phyloP scores from a whole-genome alignment of 129 eudicot genomes.

The Chrysanthemum seticuspe region DNA sequence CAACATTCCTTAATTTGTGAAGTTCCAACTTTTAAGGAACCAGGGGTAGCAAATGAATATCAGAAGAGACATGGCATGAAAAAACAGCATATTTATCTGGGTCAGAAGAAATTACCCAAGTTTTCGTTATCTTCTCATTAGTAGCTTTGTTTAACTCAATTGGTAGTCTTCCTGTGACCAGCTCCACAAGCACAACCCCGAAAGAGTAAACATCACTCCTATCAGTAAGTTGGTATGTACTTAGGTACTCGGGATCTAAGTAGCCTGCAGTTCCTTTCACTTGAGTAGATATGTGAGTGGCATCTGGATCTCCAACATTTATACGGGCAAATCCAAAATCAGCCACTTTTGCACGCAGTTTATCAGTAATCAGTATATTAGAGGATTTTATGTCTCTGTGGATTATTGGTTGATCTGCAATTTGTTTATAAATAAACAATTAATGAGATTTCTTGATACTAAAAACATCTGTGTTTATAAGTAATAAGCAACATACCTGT shows the following conservation, averaged over 20 bases:
- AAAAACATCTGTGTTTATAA: not conserved
- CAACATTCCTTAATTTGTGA: too few species aligned
- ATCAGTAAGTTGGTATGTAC: slow-evolving; percentile 72
- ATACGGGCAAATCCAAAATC: slow-evolving; percentile 87
- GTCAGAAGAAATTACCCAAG: slow-evolving; percentile 62
- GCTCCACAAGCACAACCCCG: slow-evolving; percentile 77
- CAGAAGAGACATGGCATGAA: not conserved
- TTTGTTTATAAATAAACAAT: not conserved
- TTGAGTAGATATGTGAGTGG: slow-evolving; percentile 83
- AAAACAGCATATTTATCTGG: not conserved
- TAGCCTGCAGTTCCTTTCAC: slow-evolving; percentile 90
- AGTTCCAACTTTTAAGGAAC: not conserved
- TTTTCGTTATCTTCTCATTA: slow-evolving; percentile 61
- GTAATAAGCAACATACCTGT: slow-evolving; percentile 45
- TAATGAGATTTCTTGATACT: not conserved
- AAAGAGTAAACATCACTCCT: slow-evolving; percentile 95
- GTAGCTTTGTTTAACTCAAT: slow-evolving; percentile 45
- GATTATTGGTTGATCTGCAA: slow-evolving; percentile 75
- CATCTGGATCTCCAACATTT: slow-evolving; percentile 49
- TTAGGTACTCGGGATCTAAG: slow-evolving; percentile 82
- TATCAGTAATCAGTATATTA: slow-evolving; percentile 73
- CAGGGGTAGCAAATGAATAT: not conserved
- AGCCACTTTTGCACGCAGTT: slow-evolving; percentile 82
- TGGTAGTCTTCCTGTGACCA: slow-evolving; percentile 80
- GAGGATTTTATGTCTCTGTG: slow-evolving; percentile 91